phyloP scores from a whole-genome alignment of 2,329 filamentous ascomycete species.

The Colletotrichum cuscutae region DNA sequence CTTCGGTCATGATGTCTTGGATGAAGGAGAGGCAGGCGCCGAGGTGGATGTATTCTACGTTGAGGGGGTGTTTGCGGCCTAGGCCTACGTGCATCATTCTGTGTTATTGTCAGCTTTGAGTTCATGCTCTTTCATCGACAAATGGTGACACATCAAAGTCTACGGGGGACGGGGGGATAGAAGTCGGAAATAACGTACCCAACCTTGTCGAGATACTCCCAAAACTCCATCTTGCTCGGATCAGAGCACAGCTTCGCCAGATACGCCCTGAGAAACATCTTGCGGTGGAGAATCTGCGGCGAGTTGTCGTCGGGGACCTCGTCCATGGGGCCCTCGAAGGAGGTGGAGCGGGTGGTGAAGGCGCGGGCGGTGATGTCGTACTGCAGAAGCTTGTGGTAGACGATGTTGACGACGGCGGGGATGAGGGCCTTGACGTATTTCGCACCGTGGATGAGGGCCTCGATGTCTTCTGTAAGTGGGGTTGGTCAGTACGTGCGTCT shows the following conservation, averaged over 20 bases:
- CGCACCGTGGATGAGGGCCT: constrained; percentile 73
- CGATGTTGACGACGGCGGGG: constrained; percentile 84
- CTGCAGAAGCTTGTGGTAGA: constrained; percentile 83
- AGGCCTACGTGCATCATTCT: constrained; percentile 85
- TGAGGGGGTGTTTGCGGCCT: constrained; percentile 76
- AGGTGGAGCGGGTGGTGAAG: constrained; percentile 72
- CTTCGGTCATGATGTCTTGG: constrained; percentile 81
- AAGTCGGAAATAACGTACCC: too few relatives aligned
- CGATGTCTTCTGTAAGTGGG: constrained; percentile 70
- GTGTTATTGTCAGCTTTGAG: neutral
- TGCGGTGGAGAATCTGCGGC: constrained; percentile 80
- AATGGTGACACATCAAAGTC: too few relatives aligned
- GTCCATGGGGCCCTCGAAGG: constrained; percentile 75
- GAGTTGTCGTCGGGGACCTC: constrained; percentile 72
- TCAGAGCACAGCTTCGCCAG: constrained; percentile 80
- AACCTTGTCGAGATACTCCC: constrained; percentile 87
- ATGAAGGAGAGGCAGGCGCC: constrained; percentile 78
- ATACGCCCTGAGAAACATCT: constrained; percentile 83
- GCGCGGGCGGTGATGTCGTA: constrained; percentile 86
- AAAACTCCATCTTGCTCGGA: constrained; percentile 79
- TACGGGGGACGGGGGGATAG: too few relatives aligned
- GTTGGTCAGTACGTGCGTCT: constrained; percentile 41
- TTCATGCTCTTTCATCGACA: too few relatives aligned
- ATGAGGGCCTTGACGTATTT: constrained; percentile 87
- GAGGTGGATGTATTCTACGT: constrained; percentile 85